A percentile compares a stretch with the other conserved stretches of the same genome.
Conservation (phyloP, 257 asterid genomes). For the Knoxia roxburghii region DNA sequence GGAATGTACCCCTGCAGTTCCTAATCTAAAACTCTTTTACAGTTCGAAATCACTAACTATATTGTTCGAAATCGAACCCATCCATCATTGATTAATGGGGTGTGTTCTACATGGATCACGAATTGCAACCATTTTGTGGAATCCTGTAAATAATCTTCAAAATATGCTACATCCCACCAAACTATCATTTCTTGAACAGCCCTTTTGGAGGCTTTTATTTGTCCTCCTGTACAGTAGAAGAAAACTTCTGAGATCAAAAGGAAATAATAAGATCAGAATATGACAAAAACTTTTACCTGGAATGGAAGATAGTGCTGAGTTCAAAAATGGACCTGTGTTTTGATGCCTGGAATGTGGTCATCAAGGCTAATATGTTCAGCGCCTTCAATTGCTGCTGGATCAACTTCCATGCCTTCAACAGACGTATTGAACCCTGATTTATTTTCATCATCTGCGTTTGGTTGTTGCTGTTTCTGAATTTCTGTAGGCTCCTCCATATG, state of each 20-base stretch:
- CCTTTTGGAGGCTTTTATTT: too few relatives aligned
- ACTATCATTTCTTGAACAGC: too few relatives aligned
- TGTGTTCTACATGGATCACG: neutral
- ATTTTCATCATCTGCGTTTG: neutral
- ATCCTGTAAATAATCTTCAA: neutral
- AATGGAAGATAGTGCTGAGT: neutral
- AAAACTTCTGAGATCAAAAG: neutral
- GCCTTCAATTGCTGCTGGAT: neutral
- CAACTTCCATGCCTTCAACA: constrained; percentile 3
- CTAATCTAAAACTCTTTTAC: neutral
- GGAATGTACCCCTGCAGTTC: neutral
- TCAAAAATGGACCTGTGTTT: neutral
- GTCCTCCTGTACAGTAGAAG: neutral
- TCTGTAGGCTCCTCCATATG: neutral
- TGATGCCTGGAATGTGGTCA: neutral
- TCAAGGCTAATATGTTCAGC: neutral
- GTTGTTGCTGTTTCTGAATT: too few relatives aligned
- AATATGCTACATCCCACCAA: neutral
- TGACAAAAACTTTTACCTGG: too few relatives aligned
- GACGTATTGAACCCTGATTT: neutral
- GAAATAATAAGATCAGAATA: neutral
- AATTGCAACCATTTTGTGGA: neutral
- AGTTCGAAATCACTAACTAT: neutral
- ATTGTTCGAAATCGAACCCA: neutral
- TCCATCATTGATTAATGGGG: neutral